Conservation (phyloP, 768 basidiomycete genomes). For the Amylocystis lapponica region DNA sequence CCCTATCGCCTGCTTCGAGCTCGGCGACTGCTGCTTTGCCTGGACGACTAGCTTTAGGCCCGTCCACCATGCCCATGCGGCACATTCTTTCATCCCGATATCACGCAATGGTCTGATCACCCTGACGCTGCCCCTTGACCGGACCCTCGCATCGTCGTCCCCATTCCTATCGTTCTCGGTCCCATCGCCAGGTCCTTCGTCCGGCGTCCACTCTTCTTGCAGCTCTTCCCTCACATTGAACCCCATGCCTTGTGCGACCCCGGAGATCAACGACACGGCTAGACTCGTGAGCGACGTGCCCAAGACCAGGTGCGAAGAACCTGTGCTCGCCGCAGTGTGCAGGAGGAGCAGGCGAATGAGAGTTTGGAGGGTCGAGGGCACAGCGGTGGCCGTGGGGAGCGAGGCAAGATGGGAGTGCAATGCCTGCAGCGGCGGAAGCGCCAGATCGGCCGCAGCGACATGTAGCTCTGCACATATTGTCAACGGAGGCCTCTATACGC, state of each 20-base stretch:
- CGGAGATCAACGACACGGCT: constrained; percentile 68
- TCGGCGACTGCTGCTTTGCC: constrained; percentile 33
- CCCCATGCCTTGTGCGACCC: constrained; percentile 72
- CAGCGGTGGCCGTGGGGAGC: constrained; percentile 71
- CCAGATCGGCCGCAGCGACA: no score
- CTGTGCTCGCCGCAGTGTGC: constrained; percentile 50
- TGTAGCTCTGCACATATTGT: no score
- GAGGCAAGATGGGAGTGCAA: constrained; percentile 51
- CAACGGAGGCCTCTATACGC: not conserved
- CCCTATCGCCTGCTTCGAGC: constrained; percentile 53
- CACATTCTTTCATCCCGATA: constrained; percentile 73
- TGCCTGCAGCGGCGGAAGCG: constrained; percentile 22
- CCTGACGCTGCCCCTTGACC: constrained; percentile 29
- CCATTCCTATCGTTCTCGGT: not conserved
- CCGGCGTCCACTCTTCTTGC: constrained; percentile 62
- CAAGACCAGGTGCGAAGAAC: constrained; percentile 71
- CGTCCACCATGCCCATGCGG: constrained; percentile 74
- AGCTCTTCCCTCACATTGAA: constrained; percentile 63
- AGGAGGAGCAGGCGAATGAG: constrained; percentile 66
- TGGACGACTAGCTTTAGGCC: constrained; percentile 47
- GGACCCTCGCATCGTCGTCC: constrained; percentile 6
- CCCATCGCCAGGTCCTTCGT: not conserved
- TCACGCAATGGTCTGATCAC: constrained; percentile 68
- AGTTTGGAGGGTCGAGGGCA: constrained; percentile 49
- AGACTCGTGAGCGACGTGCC: constrained; percentile 78